Evolutionary conservation across 2,329 filamentous ascomycete genomes (phyloP), one percentile per base, ranked within the genome.

Genomic region (Pseudonectria foliicola): DNA sequence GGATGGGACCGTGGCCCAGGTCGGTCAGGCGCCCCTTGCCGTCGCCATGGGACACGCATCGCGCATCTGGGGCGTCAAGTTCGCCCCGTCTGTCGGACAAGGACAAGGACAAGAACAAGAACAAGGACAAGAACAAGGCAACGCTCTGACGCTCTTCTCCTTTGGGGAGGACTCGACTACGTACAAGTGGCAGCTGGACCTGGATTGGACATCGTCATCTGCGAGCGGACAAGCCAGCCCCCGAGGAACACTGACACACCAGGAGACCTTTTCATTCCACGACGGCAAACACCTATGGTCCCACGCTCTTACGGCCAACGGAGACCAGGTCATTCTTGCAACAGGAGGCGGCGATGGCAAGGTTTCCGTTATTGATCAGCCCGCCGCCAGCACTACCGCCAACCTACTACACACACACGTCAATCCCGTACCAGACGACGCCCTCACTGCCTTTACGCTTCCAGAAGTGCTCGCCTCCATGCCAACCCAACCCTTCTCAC

Each of bases 271-370:
- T 32, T 68, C 73, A 3, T 74, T 78, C 40, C 89, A 96, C 54
- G 71, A 68, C 24, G 92, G 92, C 6, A 98, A 95, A 59, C 88
- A 95, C 54, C 79, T 96, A 6, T 96, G 90, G 89, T 80, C 88
- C 0, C 70, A 79, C 25, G 76, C 75, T 10, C 40, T 71, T 7
- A 46, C 57, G 3, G 37, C 37, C 18, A 39, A 45, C 39, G 47
- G 52, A 2, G 48, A 54, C 1, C 46, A 56, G 11, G 56, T 66
- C 1, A 42, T 70, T 2, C 57, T 87, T 13, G 79, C 75, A 4
- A 88, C 85, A 2, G 92, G 92, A 10, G 92, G 86, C n/a, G 82
- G 85, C 10, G 92, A 98, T 60, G 82, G 88, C 12, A 77, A 71
- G 44, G 70, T 82, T 27, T 67, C 69, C 3, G 48, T 77, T n/a